Base-by-base conservation (phyloP, 2,329 filamentous ascomycete genomes). In the Colletotrichum siamense region DNA sequence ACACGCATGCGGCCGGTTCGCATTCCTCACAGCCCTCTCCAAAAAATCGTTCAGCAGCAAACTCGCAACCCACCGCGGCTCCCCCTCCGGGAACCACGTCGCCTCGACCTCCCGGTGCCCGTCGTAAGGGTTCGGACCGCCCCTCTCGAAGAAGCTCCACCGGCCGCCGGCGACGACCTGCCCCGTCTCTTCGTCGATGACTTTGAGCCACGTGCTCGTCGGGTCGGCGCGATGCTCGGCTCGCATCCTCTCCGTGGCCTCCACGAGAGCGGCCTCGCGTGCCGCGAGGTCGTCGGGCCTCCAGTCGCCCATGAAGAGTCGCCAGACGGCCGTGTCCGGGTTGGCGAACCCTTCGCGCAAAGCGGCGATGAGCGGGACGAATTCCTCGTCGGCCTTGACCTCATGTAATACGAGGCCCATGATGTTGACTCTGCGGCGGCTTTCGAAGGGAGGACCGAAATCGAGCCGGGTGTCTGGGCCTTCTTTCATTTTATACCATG, bases 181-280 rank as follows among this genome's bases (percentile, higher is more conserved):
- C 36, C 68, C 57, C 57, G 57, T 70, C 28, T 80, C 80, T 5
- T 80, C 79, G 76, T 86, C 85, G 34, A 85, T 79, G 15, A 84
- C 82, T 75, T 86, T 85, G 71, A 82, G 77, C 83, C 84, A 86
- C 52, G 81, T 78, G 67, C 82, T 82, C 26, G 82, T 80, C 30
- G 80, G 77, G 59, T 84, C 78, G 10, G 75, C 77, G 15, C 74
- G 78, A 6, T 70, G 68, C 68, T 59, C 62, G 10, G 26, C 22
- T 28, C 68, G 28, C 68, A 70, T 15, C 26, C 57, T 26, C n/a
- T 26, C n/a, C 36, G 57, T 70, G 13, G 57, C 34, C 12, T 70
- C 68, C 3, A 10, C 6, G 13, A 70, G 68, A 10, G 68, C 36
- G 3, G 36, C 68, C 4, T 63, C 57, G 12, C 59, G 57, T 2